Base-by-base conservation (phyloP, 1,139 yeast species). In the Scheffersomyces illinoinensis region DNA sequence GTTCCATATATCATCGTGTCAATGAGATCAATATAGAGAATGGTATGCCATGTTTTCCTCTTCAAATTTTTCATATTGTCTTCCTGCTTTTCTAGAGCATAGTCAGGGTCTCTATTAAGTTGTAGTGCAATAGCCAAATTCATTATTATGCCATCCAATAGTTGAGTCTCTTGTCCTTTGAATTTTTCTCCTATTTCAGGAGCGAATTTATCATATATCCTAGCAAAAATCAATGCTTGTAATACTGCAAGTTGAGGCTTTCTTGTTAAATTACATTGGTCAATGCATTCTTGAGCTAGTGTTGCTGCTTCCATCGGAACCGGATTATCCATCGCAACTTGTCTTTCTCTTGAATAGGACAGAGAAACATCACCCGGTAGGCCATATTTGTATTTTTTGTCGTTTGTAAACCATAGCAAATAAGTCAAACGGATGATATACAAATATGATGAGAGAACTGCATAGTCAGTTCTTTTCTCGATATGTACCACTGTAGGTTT, bases 111-210 rank as follows among this genome's bases (percentile, higher is more conserved):
- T 20, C 68, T 55, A 52, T 67, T 59, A 5, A 67, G 56, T 1
- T 57, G 59, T 48, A 64, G 24, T 12, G 57, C 52, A 18, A 59
- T 57, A 1, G 68, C 69, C 53, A 66, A 57, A 53, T 66, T 68
- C 23, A 59, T 52, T 6, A 67, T 33, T 7, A 61, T 50, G 5
- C 64, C 63, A 48, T 58, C 61, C 8, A 61, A 54, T 18, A 60
- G 55, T n/a, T 59, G 60, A 46, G 62, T 60, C 14, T 60, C 65
- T 18, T 50, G 39, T 51, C 66, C 66, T 17, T 57, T 24, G 7
- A 54, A 39, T 21, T 55, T 56, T 53, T 72, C 76, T 18, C 76
- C 75, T 47, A 68, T 71, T 56, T 78, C 81, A 5, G 77, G 79
- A 1, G 76, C 72, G 53, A 67, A 66, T 8, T 63, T 63, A 19